Evolutionary conservation across 495 filamentous ascomycete species (phyloP), one percentile per base, ranked within the genome.

Genomic region (Podospora sp.): DNA sequence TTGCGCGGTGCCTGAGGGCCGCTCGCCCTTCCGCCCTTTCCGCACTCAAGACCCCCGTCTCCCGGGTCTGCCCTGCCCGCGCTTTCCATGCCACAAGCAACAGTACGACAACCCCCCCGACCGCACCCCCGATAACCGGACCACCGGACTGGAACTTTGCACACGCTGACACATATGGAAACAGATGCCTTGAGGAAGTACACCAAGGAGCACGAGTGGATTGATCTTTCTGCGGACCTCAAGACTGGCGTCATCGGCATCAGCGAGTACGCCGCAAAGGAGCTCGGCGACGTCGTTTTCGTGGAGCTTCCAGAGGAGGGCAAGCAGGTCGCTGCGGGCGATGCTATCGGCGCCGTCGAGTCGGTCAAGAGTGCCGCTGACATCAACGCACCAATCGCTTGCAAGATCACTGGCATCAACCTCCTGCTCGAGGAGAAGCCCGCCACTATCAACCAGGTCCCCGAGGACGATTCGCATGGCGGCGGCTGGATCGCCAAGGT

Each of bases 141-240:
- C 46, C 63, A 20, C 46, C 63, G 27, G 5, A 18, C 14, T 18
- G n/a, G n/a, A n/a, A n/a, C n/a, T n/a, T n/a, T n/a, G 12, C 69
- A 71, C 46, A 73, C 67, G 20, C 52, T 57, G 21, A 61, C 52
- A 24, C 49, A 22, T n/a, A 36, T 25, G 25, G 12, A 6, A 49
- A 60, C 63, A 87, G 84, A 78, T 70, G 77, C 79, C 69, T 82
- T 89, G 71, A 94, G 95, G 84, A 92, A 90, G 75, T 99, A 96
- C 85, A 98, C 96, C 71, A 88, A 92, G 77, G 96, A 97, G 72
- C 95, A 99, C 83, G 95, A 99, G 83, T 99, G 96, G 96, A 88
- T 99, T 72, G 91, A 97, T 79, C 81, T 97, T 35, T 87, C 87
- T 59, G 87, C 85, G 29, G 88, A 95, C 79, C 86, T 88, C 69